These are phyloP conservation scores for Pleurotus pulmonarius DNA, from an alignment of 768 basidiomycete genomes.

Conservation along the genomic window DNA sequence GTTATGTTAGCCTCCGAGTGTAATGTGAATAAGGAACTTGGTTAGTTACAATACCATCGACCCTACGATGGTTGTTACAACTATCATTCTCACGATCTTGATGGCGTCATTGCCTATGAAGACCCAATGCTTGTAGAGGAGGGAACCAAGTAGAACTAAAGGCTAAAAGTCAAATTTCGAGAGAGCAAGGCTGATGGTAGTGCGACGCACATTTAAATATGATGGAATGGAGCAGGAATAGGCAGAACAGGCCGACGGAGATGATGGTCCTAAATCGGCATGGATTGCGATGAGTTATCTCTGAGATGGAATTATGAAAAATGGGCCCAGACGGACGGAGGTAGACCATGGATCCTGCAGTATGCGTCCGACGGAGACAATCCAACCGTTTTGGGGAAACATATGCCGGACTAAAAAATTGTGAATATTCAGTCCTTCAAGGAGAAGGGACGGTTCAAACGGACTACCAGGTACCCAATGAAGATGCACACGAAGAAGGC, in stretches of 20 bases:
- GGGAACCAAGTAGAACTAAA: neutral
- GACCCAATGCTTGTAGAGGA: constrained; percentile 4
- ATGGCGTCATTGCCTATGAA: neutral
- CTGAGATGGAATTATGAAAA: neutral
- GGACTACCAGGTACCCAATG: neutral
- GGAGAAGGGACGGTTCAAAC: neutral
- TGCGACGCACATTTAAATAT: constrained; percentile 1
- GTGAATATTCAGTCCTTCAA: too few species aligned
- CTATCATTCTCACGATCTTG: neutral
- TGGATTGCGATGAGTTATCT: neutral
- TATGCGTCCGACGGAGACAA: neutral
- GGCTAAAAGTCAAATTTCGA: neutral
- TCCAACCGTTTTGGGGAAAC: neutral
- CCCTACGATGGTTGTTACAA: neutral
- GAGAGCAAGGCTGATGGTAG: neutral
- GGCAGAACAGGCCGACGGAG: neutral
- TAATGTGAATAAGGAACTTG: neutral
- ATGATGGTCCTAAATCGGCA: neutral
- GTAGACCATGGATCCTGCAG: neutral
- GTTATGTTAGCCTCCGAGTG: too few species aligned
- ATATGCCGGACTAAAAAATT: neutral
- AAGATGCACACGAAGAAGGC: neutral
- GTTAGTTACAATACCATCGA: neutral
- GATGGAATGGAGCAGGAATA: neutral
- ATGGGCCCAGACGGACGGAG: neutral